A percentile compares a stretch with the other conserved stretches of the same genome.
phyloP scores from a whole-genome alignment of 2,329 filamentous ascomycete species.

The Diaporthe longicolla region DNA sequence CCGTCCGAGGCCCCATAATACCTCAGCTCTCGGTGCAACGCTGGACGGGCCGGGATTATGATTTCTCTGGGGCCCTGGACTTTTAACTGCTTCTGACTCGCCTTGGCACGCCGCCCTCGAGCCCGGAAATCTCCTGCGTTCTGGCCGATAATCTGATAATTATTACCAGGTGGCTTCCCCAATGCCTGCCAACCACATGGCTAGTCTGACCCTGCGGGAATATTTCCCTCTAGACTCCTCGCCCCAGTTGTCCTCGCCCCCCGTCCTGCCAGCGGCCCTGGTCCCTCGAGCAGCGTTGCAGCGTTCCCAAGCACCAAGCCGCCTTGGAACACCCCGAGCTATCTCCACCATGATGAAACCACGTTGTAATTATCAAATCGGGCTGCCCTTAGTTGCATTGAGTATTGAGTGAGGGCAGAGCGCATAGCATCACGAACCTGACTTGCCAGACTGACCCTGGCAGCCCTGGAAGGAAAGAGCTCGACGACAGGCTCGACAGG shows the following conservation, averaged over 20 bases:
- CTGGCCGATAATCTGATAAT: conserved; percentile 31
- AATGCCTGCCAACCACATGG: conserved; percentile 35
- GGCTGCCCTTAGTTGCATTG: conserved; percentile 31
- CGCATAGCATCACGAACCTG: background rate
- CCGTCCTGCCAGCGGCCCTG: no score
- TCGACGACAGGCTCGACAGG: no score
- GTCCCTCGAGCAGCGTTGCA: background rate
- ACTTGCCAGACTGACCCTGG: no score
- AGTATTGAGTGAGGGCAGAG: background rate
- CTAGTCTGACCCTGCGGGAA: conserved; percentile 27
- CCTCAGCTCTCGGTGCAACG: conserved; percentile 24
- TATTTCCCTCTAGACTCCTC: conserved; percentile 5
- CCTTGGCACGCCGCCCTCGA: conserved; percentile 29
- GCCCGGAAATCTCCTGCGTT: conserved; percentile 28
- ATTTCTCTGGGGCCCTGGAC: conserved; percentile 25
- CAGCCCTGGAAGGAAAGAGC: no score
- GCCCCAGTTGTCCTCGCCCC: background rate
- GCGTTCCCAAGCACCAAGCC: conserved; percentile 7
- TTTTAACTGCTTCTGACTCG: conserved; percentile 30
- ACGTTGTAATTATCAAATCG: conserved; percentile 34
- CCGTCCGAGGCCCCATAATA: conserved; percentile 30
- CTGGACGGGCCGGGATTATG: conserved; percentile 30
- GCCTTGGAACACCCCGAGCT: conserved; percentile 31
- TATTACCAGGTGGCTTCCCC: conserved; percentile 29
- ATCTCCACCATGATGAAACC: conserved; percentile 36